Base-by-base conservation (phyloP, 2,329 filamentous ascomycete species). In the Nemania sp. region DNA sequence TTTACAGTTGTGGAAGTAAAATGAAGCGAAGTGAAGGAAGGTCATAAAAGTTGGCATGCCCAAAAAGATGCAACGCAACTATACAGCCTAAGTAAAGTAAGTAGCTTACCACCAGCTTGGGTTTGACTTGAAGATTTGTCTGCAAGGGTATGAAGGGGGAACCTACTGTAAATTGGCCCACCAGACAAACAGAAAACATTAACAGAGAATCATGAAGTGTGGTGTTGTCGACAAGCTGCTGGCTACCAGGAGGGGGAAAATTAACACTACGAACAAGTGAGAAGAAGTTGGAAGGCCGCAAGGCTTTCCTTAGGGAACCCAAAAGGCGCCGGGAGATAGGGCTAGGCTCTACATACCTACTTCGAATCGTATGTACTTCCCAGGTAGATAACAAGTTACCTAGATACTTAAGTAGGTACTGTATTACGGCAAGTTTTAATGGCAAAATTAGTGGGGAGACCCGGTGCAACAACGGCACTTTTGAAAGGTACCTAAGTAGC, bases 1-100 rank as follows among this genome's bases (percentile, higher is more conserved):
- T 60, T 58, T 65, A 65, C 60, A 60, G 55, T 46, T 21, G 60
- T 54, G 5, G n/a, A n/a, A n/a, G n/a, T n/a, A n/a, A n/a, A n/a
- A n/a, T 17, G 56, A 57, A 46, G 32, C 18, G 17, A 55, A 46
- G 40, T 29, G n/a, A 54, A 49, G 47, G n/a, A 54, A 49, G 47
- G 42, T 54, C 47, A 39, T 20, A 48, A 62, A n/a, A 49, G 46
- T 48, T 54, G 42, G 57, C 40, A 57, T 47, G 50, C 54, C 57
- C 54, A 54, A 65, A 42, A 63, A 65, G 47, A 63, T 57, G 55
- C 42, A 39, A 51, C 60, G 52, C 42, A 46, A 51, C 59, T 60
- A 53, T 45, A 50, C 17, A 17, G 42, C 34, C 49, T 21, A 15
- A 40, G 25, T 29, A 29, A 29, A 29, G 25, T 29, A 4, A 29